Percentiles rank a stretch among this genome's conserved stretches.
Evolutionary conservation across 306 rosid species (phyloP).

Genomic region (Gastrolobium bilobum): DNA sequence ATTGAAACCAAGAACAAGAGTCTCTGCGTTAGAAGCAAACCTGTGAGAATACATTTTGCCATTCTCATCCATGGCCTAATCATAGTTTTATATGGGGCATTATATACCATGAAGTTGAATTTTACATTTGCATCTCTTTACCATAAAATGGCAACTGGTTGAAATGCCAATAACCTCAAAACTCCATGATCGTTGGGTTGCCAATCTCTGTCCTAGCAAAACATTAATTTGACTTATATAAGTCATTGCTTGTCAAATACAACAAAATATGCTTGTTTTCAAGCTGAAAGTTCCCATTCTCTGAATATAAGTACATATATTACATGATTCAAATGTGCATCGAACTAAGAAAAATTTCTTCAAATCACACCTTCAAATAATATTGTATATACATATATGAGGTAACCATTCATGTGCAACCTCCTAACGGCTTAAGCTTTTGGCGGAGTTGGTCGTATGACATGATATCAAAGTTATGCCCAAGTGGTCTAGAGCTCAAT

Average conservation of each 20-base stretch:
- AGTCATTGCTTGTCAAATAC: not conserved
- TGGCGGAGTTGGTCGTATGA: no score
- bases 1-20: conserved; percentile 3
- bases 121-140: conserved; percentile 5
- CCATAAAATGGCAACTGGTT: not conserved
- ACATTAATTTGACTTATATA: not conserved
- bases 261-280: not conserved
- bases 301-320: not conserved
- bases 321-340: conserved; percentile 2
- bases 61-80: conserved; percentile 15
- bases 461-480: no score
- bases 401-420: not conserved
- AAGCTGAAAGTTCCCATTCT: not conserved
- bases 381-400: not conserved
- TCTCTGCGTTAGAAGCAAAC: not conserved
- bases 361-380: conserved; percentile 19
- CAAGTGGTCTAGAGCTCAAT: no score
- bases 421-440: no score
- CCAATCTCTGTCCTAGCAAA: conserved; percentile 11
- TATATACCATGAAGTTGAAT: conserved; percentile 3
- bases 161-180: conserved; percentile 15
- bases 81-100: not conserved
- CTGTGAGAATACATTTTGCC: not conserved
- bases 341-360: not conserved
- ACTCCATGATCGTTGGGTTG: not conserved